Base-by-base conservation (phyloP, 345 rosid genomes). In the Citrus trifoliata region DNA sequence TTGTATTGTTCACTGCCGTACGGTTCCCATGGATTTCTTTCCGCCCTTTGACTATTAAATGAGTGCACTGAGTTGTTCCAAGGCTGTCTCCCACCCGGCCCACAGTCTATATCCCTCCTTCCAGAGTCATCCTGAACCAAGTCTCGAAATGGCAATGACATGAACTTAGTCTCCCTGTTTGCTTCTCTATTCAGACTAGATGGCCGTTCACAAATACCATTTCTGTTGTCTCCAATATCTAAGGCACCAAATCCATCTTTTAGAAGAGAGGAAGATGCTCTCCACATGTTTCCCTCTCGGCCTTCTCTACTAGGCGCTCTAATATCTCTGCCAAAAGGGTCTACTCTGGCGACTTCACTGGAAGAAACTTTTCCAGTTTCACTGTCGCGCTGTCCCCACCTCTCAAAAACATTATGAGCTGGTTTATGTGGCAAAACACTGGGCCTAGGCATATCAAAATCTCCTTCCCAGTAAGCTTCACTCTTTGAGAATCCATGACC, bases 401-500 rank as follows among this genome's bases (percentile, higher is more conserved):
- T 88, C 74, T 89, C 91, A 81, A 86, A 85, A 73, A 66, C 58
- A 83, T 72, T 82, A 76, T 88, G 82, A 79, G 84, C 83, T 53
- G 89, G 89, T 80, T 85, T 95, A 73, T 89, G 97, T 2, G 92
- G 94, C 22, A 85, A 82, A 79, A 76, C 81, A 82, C 87, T 88
- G 59, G 88, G 68, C 85, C 87, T 93, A 21, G 93, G 93, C 80
- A 89, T 84, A 87, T 89, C 93, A 85, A 88, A 91, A 88, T 88
- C 92, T 60, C 86, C 85, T 46, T 95, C 97, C 98, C 96, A 88
- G 66, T 73, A 90, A 71, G 88, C 87, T 67, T 93, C 98, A 76
- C 65, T 84, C 76, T 87, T 94, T 3, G 89, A 76, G 82, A 87
- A 88, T 22, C 91, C 91, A 76, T 85, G 79, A 79, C 90, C 97